Conservation (phyloP, 225 moss, liverwort and hornwort genomes). For the Polytrichum formosum region DNA sequence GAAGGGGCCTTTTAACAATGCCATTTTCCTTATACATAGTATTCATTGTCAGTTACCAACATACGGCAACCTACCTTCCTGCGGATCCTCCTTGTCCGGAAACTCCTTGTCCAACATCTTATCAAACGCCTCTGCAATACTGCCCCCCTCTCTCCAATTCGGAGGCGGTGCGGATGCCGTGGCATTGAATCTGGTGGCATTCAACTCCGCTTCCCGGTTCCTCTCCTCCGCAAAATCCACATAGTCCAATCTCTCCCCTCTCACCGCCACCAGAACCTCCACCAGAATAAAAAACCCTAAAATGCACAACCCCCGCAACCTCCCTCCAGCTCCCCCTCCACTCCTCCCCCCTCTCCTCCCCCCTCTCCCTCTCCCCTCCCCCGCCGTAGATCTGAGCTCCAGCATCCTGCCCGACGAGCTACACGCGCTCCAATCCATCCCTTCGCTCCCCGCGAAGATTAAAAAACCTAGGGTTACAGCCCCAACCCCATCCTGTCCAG, state of each 20-base stretch:
- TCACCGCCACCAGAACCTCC: slow-evolving; percentile 44
- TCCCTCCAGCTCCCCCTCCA: no score
- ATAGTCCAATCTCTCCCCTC: slow-evolving; percentile 52
- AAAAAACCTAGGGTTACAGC: no score
- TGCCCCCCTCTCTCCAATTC: slow-evolving; percentile 63
- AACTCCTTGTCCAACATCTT: slow-evolving; percentile 92
- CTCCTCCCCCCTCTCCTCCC: no score
- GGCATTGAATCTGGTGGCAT: slow-evolving; percentile 42
- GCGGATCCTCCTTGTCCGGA: slow-evolving; percentile 89
- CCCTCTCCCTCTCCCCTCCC: no score
- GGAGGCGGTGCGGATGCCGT: slow-evolving; percentile 38
- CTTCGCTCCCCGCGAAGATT: no score
- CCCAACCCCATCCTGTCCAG: no score
- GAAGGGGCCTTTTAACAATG: no score
- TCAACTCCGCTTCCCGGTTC: slow-evolving; percentile 40
- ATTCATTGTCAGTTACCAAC: no score
- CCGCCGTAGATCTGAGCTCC: no score
- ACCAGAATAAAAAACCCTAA: slow-evolving; percentile 36
- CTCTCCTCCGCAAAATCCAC: slow-evolving; percentile 48
- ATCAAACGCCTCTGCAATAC: slow-evolving; percentile 85
- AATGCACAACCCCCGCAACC: slow-evolving; percentile 10
- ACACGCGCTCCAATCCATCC: no score
- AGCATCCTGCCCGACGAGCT: no score
- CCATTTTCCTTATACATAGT: no score
- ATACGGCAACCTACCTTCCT: slow-evolving; percentile 62